These are phyloP conservation scores for Rhizophagus sp. DNA, from an alignment of 192 early-diverging fungal genomes.

Conservation along the genomic window DNA sequence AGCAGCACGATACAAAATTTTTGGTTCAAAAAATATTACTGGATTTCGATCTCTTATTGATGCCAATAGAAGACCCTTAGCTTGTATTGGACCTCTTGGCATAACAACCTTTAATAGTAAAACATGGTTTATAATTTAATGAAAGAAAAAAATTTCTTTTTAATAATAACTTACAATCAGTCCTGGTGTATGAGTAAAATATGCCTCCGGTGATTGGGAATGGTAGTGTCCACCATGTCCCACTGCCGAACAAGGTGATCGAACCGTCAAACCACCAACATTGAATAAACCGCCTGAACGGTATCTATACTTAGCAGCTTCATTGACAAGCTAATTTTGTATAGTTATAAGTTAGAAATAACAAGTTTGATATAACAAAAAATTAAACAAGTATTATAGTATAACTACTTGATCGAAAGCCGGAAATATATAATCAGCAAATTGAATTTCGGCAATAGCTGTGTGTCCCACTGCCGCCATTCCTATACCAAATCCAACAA, in stretches of 20 bases:
- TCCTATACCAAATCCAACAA: constrained; percentile 94
- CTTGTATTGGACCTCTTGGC: constrained; percentile 90
- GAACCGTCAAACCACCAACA: constrained; percentile 86
- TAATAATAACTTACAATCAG: constrained; percentile 62
- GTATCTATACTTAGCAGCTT: constrained; percentile 97
- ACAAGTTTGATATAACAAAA: neutral
- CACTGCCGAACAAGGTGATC: constrained; percentile 90
- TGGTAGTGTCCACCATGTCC: constrained; percentile 98
- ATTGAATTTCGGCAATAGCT: constrained; percentile 98
- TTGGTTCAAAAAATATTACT: constrained; percentile 95
- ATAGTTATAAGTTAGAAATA: constrained; percentile 6
- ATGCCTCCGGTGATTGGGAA: constrained; percentile 90
- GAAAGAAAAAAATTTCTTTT: too few relatives aligned
- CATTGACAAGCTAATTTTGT: constrained; percentile 78
- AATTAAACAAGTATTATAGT: neutral
- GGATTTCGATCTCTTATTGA: constrained; percentile 93
- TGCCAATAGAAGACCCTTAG: constrained; percentile 90
- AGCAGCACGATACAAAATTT: constrained; percentile 92
- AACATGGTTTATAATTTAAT: constrained; percentile 1
- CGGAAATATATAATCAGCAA: constrained; percentile 98
- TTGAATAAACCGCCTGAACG: constrained; percentile 91
- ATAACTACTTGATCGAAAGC: constrained; percentile 88
- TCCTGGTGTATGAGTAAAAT: constrained; percentile 94
- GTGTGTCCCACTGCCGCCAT: constrained; percentile 93
- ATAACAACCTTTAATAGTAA: constrained; percentile 65